Conservation (phyloP, 768 basidiomycete genomes). For the Tricholoma sp. region DNA sequence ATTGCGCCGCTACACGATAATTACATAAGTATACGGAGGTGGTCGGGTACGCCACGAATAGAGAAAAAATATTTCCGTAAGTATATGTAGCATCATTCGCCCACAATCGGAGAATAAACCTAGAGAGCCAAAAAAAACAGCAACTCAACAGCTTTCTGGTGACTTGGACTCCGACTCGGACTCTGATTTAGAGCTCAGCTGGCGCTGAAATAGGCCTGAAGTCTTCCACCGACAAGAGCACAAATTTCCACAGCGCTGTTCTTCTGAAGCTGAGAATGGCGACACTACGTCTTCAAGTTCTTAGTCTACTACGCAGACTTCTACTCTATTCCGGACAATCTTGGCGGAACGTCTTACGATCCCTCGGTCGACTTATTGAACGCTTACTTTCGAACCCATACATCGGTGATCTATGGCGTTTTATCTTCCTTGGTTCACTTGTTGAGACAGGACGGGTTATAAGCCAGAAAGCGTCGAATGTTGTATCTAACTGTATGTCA, state of each 20-base stretch:
- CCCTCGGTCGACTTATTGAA: neutral
- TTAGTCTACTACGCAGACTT: neutral
- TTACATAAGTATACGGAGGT: no score
- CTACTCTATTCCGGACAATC: neutral
- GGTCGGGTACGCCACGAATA: no score
- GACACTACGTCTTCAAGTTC: neutral
- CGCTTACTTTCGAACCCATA: neutral
- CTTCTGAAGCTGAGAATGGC: neutral
- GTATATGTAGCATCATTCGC: no score
- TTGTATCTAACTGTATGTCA: neutral
- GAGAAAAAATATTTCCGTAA: no score
- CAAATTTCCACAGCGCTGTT: neutral
- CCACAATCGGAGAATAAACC: no score
- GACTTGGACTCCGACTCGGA: no score
- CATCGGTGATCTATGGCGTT: neutral
- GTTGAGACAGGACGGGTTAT: neutral
- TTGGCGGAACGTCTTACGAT: neutral
- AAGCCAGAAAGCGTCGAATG: neutral
- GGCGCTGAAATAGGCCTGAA: no score
- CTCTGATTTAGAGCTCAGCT: no score
- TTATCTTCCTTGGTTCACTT: neutral
- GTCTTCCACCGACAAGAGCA: neutral
- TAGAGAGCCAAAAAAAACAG: no score
- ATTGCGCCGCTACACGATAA: no score
- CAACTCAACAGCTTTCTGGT: no score